Base-by-base conservation (phyloP, 495 filamentous ascomycete genomes). In the Trichoderma orchidacearum region DNA sequence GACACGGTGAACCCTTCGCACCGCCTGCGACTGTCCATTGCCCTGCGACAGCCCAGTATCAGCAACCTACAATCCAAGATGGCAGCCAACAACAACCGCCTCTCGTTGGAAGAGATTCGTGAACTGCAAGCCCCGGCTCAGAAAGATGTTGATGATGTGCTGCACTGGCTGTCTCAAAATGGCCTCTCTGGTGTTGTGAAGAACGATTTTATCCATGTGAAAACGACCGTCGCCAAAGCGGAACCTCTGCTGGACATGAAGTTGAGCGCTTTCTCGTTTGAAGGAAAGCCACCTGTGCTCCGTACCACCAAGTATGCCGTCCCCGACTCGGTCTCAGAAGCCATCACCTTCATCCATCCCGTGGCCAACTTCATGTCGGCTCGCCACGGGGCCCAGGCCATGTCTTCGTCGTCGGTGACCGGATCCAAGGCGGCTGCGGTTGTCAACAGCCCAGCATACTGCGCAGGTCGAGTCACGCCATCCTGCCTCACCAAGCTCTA, bases 261-360 rank as follows among this genome's bases (percentile, higher is more conserved):
- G 13, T 57, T 75, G 21, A 64, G 55, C 1, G 61, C 65, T 28
- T 76, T 73, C 59, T 61, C 61, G 12, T 71, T 67, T 51, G 56
- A 62, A 29, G 61, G 58, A 9, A 54, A 51, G 2, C 58, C 61
- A 8, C 13, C 64, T 36, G 36, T 61, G 62, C 53, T 72, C n/a
- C 66, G 69, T 8, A 63, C 72, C 13, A 62, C 56, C 27, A 66
- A 65, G 13, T 82, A 82, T 61, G 75, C 72, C 2, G 61, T 82
- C 0, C 79, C 79, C 1, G 61, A 61, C 8, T 61, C 63, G 11
- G 61, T 82, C 15, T 66, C 64, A 11, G 59, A 67, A 27, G 62
- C 65, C 62, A 68, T 73, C 56, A 67, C 68, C 52, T 75, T 75
- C 51, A 65, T 75, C 45, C 66, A 72, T 35, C 72, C 72, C 3